Base-by-base conservation (phyloP, 1,284 basidiomycete genomes). In the Golubevia sp. region DNA sequence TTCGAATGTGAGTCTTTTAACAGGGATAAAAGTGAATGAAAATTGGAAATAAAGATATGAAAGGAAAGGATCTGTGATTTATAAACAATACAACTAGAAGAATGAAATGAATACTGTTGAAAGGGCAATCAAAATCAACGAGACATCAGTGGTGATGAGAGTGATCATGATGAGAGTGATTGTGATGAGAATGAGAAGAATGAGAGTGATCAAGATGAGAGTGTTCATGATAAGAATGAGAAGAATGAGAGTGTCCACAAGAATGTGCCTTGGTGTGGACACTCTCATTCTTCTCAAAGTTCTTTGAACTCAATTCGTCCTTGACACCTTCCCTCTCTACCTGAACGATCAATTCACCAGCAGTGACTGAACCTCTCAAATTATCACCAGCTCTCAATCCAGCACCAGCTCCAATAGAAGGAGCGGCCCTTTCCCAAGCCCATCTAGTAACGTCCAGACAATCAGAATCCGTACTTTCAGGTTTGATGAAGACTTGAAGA, bases 261-360 rank as follows among this genome's bases (percentile, higher is more conserved):
- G 13, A 30, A 34, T 57, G 56, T 18, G 68, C 59, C 3, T 27
- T 59, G 11, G 58, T 53, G 25, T 61, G 61, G 18, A 24, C 60
- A 13, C 55, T 25, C 11, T 23, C 13, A 8, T 65, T 55, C 15
- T 64, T 27, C 3, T 57, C 53, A 23, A 51, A n/a, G 6, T 52
- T 72, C 67, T 1, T 64, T 59, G 50, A 72, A 66, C 20, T 67
- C 63, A 0, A 20, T 61, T 52, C n/a, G 26, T 44, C 57, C 44
- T 44, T 20, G 15, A 27, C 24, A 25, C 74, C 77, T 52, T 78
- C 73, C 6, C 80, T 61, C 44, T 60, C 67, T 1, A 81, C 76
- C 27, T 70, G 52, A 20, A 83, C 66, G 15, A 74, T 73, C 18
- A 83, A 55, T 60, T 83, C 80, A 2, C 80, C 79, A 5, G 77